These are phyloP conservation scores for Xylariaceae sp. DNA, from an alignment of 2,329 filamentous ascomycete species.

Conservation along the genomic window DNA sequence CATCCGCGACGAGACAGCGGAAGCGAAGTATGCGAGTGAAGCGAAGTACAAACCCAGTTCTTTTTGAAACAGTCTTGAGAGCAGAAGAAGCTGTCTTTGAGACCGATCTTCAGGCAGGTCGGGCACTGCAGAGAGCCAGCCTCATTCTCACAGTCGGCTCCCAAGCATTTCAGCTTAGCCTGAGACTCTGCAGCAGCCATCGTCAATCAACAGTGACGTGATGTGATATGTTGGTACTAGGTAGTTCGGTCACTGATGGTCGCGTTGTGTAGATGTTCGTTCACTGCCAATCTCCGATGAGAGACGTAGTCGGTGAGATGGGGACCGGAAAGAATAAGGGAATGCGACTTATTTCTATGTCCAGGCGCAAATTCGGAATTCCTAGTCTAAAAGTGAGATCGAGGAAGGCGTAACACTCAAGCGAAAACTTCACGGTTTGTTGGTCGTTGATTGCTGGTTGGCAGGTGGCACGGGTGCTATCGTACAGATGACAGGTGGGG, in stretches of 20 bases:
- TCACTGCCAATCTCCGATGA: too few species aligned
- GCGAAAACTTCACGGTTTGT: not conserved
- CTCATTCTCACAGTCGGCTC: conserved; percentile 79
- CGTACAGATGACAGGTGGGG: not conserved
- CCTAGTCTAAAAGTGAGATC: not conserved
- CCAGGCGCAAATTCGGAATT: not conserved
- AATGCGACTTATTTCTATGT: not conserved
- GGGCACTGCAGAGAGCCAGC: conserved; percentile 86
- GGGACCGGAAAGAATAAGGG: not conserved
- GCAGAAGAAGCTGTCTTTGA: conserved; percentile 91
- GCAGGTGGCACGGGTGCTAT: not conserved
- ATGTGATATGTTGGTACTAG: not conserved
- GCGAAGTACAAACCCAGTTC: conserved; percentile 74
- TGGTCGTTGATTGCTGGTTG: not conserved
- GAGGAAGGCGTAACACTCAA: not conserved
- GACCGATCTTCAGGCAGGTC: conserved; percentile 84
- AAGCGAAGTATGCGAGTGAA: not conserved
- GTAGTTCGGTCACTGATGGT: not conserved
- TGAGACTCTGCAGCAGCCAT: conserved; percentile 42
- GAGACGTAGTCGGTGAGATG: not conserved
- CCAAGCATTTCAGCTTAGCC: conserved; percentile 66
- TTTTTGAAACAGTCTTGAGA: conserved; percentile 98
- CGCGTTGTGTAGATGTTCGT: not conserved
- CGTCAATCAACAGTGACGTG: conserved; percentile 4
- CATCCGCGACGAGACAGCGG: not conserved